Evolutionary conservation across 306 rosid genomes (phyloP), one percentile per base, ranked within the genome.

Genomic region (Herpetospermum pedunculosum): DNA sequence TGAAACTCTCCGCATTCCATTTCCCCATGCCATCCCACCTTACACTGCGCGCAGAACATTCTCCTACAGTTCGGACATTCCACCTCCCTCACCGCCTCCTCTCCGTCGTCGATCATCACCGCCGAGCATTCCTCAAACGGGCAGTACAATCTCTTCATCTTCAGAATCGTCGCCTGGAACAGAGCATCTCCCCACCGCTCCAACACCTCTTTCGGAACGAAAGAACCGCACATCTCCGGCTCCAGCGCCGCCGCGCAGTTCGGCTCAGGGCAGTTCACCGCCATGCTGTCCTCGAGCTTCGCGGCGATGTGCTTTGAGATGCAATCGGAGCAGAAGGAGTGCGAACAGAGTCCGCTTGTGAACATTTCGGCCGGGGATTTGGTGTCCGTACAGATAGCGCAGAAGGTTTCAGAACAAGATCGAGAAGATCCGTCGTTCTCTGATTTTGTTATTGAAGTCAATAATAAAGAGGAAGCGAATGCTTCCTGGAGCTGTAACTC

Each of bases 1-100:
- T 40, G 73, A 80, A 83, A 92, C 77, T 75, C 88, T 0, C 2
- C 0, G 3, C 96, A 89, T 0, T 77, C 88, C 16, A 85, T 38
- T 0, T 83, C 88, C 0, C 53, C 77, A 63, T 90, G 96, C 96
- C 98, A 89, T 0, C 88, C 10, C 25, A 82, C 94, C 50, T 40
- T 79, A 46, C 90, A 87, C 70, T 77, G 80, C 0, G 92, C 95
- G 58, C 92, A 91, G 38, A 92, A 89, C 78, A 89, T 5, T 44
- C 90, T 80, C 18, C 81, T 47, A 16, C 94, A 88, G 34, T 69
- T 65, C 1, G 85, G 88, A 54, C 93, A 89, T 43, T 85, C 90
- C 0, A 90, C 81, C 11, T 12, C n/a, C 3, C 86, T 86, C 77
- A 86, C 83, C n/a, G 16, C 34, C 21, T 77, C 87, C 0, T 1